Evolutionary conservation across 805 yeast species (phyloP), one percentile per base, ranked within the genome.

Genomic region (Kodamaea fukazawae): DNA sequence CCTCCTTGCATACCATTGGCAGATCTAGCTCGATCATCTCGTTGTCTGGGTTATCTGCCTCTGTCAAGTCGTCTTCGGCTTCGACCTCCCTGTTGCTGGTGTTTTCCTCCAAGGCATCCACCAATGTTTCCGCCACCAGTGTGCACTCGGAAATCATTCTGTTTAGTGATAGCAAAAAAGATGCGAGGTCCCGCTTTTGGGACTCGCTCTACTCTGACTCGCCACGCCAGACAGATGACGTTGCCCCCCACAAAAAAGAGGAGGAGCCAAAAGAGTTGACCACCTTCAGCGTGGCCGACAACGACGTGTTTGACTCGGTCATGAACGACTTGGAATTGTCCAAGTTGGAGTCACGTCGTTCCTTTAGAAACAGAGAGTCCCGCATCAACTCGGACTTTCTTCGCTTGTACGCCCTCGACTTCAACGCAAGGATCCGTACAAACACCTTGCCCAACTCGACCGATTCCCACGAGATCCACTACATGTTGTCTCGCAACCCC

Each of bases 311-410:
- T 12, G 41, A 44, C 10, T 34, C 20, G 11, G 30, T 29, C 30
- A 15, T 37, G 13, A 27, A 29, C 12, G 36, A 37, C 25, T 17
- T 38, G 15, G 44, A 41, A 17, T 32, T 32, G 29, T 32, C 33
- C 18, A 41, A 41, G 32, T 29, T 36, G 11, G 46, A 42, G 12
- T 28, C 45, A 7, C 38, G 45, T 10, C 36, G 39, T n/a, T 32
- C 40, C 30, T 47, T 42, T 35, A 47, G 40, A 15, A 58, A 57
- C 42, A 60, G 82, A 42, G 81, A 76, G 42, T 67, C 71, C 26
- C 62, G 83, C 40, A 64, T 77, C 32, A 78, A 78, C 50, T 58
- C 77, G 6, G 57, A 59, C 23, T 78, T 78, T 42, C 54, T 78
- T 16, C 57, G 73, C 39, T 57, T 74, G 27, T 77, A 76, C 45